These are phyloP conservation scores for Epicoccum sorghinum DNA, from an alignment of 2,329 filamentous ascomycete species.

Conservation along the genomic window DNA sequence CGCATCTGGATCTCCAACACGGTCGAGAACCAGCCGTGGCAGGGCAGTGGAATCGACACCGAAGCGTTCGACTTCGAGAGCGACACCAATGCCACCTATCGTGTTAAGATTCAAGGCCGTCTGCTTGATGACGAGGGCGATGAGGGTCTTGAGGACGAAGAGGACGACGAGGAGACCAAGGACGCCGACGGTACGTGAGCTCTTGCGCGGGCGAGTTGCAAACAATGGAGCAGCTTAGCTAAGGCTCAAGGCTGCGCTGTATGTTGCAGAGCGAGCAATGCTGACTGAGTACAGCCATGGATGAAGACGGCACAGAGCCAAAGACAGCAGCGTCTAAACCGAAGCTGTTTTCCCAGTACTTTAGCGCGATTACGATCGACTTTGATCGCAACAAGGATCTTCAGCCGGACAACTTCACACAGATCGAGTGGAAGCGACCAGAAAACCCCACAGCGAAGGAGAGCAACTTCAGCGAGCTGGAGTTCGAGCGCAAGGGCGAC, in stretches of 20 bases:
- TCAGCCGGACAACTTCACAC: slow-evolving; percentile 65
- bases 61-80: slow-evolving; percentile 83
- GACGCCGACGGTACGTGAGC: slow-evolving; percentile 53
- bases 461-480: slow-evolving; percentile 85
- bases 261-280: neutral
- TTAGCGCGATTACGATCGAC: slow-evolving; percentile 75
- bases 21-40: slow-evolving; percentile 93
- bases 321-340: slow-evolving; percentile 51
- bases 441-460: slow-evolving; percentile 66
- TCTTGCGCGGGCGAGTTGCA: too few species aligned
- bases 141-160: slow-evolving; percentile 40
- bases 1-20: slow-evolving; percentile 96
- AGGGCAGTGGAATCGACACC: slow-evolving; percentile 70
- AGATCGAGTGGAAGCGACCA: slow-evolving; percentile 89
- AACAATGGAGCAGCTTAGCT: neutral
- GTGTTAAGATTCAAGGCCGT: slow-evolving; percentile 89
- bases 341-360: slow-evolving; percentile 74
- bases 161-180: slow-evolving; percentile 49
- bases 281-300: slow-evolving; percentile 35
- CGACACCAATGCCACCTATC: slow-evolving; percentile 78
- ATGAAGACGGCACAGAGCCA: slow-evolving; percentile 60
- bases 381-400: slow-evolving; percentile 65
- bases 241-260: neutral
- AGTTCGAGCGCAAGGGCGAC: slow-evolving; percentile 90
- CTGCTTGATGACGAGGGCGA: slow-evolving; percentile 65